These are phyloP conservation scores for Podospora comata DNA, from an alignment of 495 filamentous ascomycete genomes.

Conservation along the genomic window DNA sequence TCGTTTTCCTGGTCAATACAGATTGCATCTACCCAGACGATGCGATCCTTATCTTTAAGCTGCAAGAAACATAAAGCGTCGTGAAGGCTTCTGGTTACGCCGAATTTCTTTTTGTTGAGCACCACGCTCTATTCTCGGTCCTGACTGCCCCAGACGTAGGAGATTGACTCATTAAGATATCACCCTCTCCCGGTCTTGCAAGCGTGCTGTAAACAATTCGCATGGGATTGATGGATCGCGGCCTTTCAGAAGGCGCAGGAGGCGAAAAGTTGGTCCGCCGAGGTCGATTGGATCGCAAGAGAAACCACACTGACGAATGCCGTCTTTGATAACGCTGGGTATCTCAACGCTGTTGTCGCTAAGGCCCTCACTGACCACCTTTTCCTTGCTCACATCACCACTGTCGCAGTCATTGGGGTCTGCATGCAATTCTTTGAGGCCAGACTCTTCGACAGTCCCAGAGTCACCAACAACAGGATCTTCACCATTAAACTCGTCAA, in stretches of 20 bases:
- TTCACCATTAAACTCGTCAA: too few species aligned
- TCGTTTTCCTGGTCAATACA: not conserved
- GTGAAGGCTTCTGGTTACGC: not conserved
- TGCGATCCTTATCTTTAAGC: not conserved
- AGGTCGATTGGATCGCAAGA: not conserved
- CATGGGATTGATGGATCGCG: not conserved
- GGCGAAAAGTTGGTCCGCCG: not conserved
- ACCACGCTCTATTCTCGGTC: not conserved
- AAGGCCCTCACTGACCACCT: too few species aligned
- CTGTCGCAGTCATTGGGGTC: too few species aligned
- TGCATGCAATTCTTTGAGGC: too few species aligned
- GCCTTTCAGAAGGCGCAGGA: not conserved
- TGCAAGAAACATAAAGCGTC: not conserved
- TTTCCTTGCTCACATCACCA: too few species aligned
- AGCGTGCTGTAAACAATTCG: not conserved
- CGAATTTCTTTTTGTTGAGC: not conserved
- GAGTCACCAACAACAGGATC: too few species aligned
- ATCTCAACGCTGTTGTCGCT: too few species aligned
- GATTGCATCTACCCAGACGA: not conserved
- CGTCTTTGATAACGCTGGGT: too few species aligned
- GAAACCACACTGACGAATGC: too few species aligned
- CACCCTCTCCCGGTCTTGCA: not conserved
- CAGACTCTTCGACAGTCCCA: too few species aligned
- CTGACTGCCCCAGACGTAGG: not conserved
- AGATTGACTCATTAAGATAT: not conserved